phyloP scores from a whole-genome alignment of 106 monocot species.

The Acorus calamus region DNA sequence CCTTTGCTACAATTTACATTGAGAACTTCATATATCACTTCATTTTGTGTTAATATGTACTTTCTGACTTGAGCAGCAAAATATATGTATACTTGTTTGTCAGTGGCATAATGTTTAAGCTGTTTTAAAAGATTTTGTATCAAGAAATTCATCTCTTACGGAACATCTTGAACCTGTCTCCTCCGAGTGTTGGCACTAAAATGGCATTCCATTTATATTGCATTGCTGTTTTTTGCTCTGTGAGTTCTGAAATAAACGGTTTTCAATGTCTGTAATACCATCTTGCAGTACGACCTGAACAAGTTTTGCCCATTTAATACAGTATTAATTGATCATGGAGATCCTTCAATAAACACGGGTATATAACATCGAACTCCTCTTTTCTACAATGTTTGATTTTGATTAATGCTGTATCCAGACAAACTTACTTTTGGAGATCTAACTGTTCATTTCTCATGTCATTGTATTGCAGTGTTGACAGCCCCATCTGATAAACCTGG shows the following conservation, averaged over 20 bases:
- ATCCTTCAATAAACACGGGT: slow-evolving; percentile 98
- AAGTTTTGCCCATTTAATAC: slow-evolving; percentile 96
- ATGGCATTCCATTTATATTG: too few species aligned
- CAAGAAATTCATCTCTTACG: background rate
- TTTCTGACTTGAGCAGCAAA: too few species aligned
- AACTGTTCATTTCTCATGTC: background rate
- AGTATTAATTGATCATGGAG: slow-evolving; percentile 85
- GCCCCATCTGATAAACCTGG: slow-evolving; percentile 86
- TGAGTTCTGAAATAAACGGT: background rate
- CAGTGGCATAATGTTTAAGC: too few species aligned
- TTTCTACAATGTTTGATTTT: too few species aligned
- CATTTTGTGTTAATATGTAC: too few species aligned
- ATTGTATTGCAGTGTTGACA: slow-evolving; percentile 57
- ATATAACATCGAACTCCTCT: background rate
- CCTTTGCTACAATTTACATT: too few species aligned
- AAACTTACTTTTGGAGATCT: background rate
- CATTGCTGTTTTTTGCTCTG: too few species aligned
- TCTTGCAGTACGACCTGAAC: slow-evolving; percentile 76
- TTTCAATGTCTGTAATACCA: background rate
- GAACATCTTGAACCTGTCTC: background rate
- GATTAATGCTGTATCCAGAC: too few species aligned
- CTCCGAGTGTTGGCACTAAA: too few species aligned
- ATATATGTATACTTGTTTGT: too few species aligned
- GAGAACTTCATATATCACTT: too few species aligned
- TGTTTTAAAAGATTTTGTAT: background rate